These are phyloP conservation scores for Syzygium grande DNA, from an alignment of 345 rosid species.

Conservation along the genomic window DNA sequence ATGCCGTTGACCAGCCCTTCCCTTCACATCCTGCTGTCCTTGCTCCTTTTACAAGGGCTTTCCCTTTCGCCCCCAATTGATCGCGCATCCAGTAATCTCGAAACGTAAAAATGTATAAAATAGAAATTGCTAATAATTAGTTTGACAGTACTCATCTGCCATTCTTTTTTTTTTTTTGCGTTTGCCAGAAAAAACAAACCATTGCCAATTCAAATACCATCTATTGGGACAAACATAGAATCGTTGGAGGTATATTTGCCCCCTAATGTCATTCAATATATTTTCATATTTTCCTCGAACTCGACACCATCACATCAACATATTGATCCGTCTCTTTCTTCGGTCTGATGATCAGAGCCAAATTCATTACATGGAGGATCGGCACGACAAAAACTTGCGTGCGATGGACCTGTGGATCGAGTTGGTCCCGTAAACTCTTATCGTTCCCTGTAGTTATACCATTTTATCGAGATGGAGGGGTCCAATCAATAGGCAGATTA, in stretches of 20 bases:
- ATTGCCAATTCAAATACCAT: neutral
- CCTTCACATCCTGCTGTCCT: neutral
- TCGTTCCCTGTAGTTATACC: neutral
- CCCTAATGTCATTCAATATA: neutral
- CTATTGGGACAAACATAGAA: fast-evolving
- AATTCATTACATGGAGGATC: no score
- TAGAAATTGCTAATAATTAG: neutral
- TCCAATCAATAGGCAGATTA: neutral
- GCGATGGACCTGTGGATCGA: neutral
- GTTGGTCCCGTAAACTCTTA: neutral
- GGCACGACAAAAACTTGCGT: neutral
- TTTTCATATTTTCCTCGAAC: neutral
- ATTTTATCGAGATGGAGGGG: neutral
- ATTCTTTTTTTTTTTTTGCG: neutral
- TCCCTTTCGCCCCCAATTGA: neutral
- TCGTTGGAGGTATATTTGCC: no score
- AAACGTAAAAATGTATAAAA: neutral
- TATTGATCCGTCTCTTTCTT: neutral
- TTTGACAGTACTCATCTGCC: neutral
- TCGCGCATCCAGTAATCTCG: neutral
- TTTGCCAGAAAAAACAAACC: neutral
- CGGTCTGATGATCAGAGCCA: no score
- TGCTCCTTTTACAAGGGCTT: neutral
- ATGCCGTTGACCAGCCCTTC: neutral
- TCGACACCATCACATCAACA: neutral